phyloP scores from a whole-genome alignment of 2,329 filamentous ascomycete species.

The Epichloe aotearoae region DNA sequence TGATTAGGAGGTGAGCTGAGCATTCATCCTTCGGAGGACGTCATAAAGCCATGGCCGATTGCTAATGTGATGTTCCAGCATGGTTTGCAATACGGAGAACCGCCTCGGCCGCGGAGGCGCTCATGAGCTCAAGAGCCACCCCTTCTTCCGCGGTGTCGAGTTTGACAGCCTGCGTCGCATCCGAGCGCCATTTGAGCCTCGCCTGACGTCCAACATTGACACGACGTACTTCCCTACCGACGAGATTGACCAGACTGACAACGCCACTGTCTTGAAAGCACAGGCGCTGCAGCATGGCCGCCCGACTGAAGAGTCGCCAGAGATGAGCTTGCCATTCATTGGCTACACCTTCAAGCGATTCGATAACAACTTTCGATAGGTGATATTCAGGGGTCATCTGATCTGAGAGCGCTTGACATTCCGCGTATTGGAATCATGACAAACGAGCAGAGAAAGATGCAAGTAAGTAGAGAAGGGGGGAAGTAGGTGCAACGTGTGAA shows the following conservation, averaged over 20 bases:
- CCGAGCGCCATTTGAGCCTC: constrained; percentile 89
- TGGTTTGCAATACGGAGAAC: constrained; percentile 89
- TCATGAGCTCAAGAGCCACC: constrained; percentile 82
- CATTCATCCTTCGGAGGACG: background rate
- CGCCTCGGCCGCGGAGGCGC: constrained; percentile 79
- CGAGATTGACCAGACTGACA: constrained; percentile 95
- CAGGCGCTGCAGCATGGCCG: constrained; percentile 61
- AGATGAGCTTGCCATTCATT: constrained; percentile 78
- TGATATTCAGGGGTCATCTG: background rate
- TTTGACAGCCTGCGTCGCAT: constrained; percentile 90
- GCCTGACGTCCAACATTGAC: constrained; percentile 83
- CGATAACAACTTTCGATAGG: constrained; percentile 52
- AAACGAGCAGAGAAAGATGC: background rate
- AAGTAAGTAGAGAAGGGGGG: background rate
- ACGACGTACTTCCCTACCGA: constrained; percentile 98
- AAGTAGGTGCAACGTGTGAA: background rate
- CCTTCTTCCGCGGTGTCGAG: constrained; percentile 93
- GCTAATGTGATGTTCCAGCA: constrained; percentile 35
- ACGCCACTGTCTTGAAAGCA: constrained; percentile 71
- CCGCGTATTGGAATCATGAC: background rate
- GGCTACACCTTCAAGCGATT: constrained; percentile 82
- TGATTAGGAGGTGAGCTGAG: constrained; percentile 66
- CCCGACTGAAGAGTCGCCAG: constrained; percentile 63
- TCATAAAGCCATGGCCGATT: background rate
- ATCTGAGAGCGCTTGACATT: background rate